A percentile compares a stretch with the other conserved stretches of the same genome.
phyloP scores from a whole-genome alignment of 78 protist species.

The Dictyostelium firmibasis region DNA sequence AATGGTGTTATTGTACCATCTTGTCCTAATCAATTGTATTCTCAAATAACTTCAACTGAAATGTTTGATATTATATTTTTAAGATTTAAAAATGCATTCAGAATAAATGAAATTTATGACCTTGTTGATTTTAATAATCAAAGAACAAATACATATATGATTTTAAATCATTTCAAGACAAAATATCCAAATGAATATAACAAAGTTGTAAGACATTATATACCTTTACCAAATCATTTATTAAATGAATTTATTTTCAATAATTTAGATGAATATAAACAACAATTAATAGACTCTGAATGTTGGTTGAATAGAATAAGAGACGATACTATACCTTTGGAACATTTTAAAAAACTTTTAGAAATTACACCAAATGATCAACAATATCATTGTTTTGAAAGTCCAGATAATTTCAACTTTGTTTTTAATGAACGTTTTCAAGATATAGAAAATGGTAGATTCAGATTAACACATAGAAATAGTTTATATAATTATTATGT shows the following conservation, averaged over 20 bases:
- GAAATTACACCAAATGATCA: not conserved
- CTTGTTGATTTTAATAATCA: not conserved
- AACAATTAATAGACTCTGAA: not conserved
- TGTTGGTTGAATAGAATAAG: not conserved
- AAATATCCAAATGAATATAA: not conserved
- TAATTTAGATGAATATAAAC: not conserved
- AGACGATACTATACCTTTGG: not conserved
- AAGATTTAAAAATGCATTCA: not conserved
- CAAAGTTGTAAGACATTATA: not conserved
- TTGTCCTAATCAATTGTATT: not conserved
- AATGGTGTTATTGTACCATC: not conserved
- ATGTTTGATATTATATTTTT: not conserved
- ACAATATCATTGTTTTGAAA: not conserved
- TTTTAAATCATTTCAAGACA: not conserved
- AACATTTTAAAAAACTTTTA: not conserved
- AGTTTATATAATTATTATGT: not conserved
- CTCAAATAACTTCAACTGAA: not conserved
- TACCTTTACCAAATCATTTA: not conserved
- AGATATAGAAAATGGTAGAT: not conserved
- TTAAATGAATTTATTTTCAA: not conserved
- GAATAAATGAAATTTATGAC: not conserved
- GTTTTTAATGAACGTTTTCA: not conserved
- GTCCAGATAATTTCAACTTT: not conserved
- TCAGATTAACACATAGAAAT: not conserved
- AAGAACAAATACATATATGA: not conserved